These are phyloP conservation scores for Trichoderma gamsii DNA, from an alignment of 495 filamentous ascomycete species.

Conservation along the genomic window DNA sequence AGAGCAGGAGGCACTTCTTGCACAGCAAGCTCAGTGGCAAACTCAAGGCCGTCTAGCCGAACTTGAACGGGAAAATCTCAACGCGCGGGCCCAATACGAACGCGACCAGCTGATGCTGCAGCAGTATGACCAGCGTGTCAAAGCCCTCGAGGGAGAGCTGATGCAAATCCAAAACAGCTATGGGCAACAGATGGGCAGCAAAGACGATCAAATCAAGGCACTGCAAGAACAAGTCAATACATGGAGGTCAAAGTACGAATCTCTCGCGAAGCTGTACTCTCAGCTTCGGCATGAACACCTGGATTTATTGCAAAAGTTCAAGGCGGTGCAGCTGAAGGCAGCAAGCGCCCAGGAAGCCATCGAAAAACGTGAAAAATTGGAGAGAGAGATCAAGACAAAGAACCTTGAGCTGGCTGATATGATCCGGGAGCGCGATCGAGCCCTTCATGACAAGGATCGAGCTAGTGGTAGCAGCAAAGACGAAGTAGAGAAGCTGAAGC, in stretches of 20 bases:
- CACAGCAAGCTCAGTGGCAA: constrained; percentile 82
- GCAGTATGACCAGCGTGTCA: constrained; percentile 91
- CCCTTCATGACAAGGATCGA: constrained; percentile 88
- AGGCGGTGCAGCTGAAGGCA: constrained; percentile 90
- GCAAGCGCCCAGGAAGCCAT: constrained; percentile 96
- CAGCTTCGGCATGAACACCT: constrained; percentile 93
- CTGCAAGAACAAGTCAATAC: constrained; percentile 94
- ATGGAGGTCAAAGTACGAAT: constrained; percentile 95
- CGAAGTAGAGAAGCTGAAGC: constrained; percentile 90
- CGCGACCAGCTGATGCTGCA: constrained; percentile 94
- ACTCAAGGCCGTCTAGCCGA: constrained; percentile 91
- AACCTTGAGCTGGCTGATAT: constrained; percentile 97
- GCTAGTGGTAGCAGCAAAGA: constrained; percentile 80
- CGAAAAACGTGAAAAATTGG: constrained; percentile 86
- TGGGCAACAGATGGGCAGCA: constrained; percentile 76
- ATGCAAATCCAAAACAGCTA: constrained; percentile 73
- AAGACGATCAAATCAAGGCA: constrained; percentile 88
- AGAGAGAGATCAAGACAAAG: constrained; percentile 97
- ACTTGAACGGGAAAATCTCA: constrained; percentile 88
- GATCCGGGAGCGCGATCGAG: constrained; percentile 93
- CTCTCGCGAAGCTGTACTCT: constrained; percentile 92
- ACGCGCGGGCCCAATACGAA: constrained; percentile 90
- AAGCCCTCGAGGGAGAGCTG: constrained; percentile 85
- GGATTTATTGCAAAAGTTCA: constrained; percentile 89
- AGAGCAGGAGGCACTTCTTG: constrained; percentile 81